Percentiles rank a stretch among this genome's conserved stretches.
Conservation (phyloP, 306 rosid species). For the Ormosia semicastrata region DNA sequence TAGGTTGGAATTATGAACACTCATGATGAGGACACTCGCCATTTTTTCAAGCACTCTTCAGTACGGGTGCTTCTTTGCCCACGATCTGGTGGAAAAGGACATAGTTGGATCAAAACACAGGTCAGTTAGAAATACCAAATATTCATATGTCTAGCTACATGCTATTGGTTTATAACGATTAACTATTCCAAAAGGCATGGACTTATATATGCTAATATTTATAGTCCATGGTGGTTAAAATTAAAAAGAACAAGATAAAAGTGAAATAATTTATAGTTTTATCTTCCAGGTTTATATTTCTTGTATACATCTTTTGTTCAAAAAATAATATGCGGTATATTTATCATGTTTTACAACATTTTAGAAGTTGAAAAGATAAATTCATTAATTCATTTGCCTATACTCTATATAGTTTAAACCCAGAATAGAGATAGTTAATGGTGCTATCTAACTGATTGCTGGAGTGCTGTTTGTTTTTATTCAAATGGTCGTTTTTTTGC, state of each 20-base stretch:
- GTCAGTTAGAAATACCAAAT: slow-evolving; percentile 30
- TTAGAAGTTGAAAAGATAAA: background rate
- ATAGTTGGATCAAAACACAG: slow-evolving; percentile 64
- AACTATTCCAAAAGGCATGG: background rate
- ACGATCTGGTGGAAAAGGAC: slow-evolving; percentile 73
- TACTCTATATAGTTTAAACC: background rate
- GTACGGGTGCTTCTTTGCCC: slow-evolving; percentile 81
- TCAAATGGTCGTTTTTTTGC: background rate
- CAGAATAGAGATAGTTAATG: background rate
- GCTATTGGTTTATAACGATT: background rate
- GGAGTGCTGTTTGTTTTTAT: background rate
- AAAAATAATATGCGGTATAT: background rate
- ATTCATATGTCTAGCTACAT: background rate
- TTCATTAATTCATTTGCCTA: background rate
- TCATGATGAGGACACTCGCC: slow-evolving; percentile 74
- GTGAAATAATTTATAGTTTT: background rate
- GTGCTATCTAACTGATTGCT: background rate
- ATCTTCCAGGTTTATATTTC: background rate
- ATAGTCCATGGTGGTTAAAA: background rate
- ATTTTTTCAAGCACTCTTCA: slow-evolving; percentile 80
- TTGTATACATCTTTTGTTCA: background rate
- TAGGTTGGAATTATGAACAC: slow-evolving; percentile 80
- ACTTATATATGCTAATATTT: background rate
- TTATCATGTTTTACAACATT: background rate
- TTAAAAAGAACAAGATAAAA: background rate